A percentile compares a stretch with the other conserved stretches of the same genome.
phyloP scores from a whole-genome alignment of 768 basidiomycete genomes.

The Lactarius indigo region DNA sequence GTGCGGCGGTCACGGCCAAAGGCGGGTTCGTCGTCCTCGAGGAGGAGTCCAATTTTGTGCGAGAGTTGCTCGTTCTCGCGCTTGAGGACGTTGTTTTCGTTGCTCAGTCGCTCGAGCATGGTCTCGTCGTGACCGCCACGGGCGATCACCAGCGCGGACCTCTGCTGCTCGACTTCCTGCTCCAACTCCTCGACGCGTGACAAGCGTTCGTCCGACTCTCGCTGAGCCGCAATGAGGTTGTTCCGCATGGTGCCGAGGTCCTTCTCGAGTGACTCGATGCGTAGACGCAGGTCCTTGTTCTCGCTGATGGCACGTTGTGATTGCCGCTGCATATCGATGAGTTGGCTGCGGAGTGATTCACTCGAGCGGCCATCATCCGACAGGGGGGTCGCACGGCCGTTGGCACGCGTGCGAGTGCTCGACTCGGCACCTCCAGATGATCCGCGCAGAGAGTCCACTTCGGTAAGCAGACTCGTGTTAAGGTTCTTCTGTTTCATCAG shows the following conservation, averaged over 20 bases:
- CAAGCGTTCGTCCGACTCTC: constrained; percentile 75
- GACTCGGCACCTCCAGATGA: constrained; percentile 49
- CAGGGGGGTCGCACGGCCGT: constrained; percentile 76
- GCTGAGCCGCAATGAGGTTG: constrained; percentile 65
- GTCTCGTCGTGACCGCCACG: constrained; percentile 77
- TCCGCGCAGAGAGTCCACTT: constrained; percentile 70
- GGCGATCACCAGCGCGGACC: constrained; percentile 67
- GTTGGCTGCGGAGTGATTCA: constrained; percentile 63
- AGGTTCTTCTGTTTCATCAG: constrained; percentile 83
- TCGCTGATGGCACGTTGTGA: constrained; percentile 65
- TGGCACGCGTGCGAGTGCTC: constrained; percentile 49
- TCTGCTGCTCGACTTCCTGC: constrained; percentile 72
- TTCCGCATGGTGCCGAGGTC: constrained; percentile 71
- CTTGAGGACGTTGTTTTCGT: constrained; percentile 74
- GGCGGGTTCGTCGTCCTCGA: constrained; percentile 79
- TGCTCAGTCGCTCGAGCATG: constrained; percentile 73
- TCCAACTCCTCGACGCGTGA: constrained; percentile 76
- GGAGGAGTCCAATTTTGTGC: constrained; percentile 86
- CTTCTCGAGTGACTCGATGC: constrained; percentile 69
- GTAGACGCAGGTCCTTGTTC: constrained; percentile 71
- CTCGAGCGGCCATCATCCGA: constrained; percentile 57
- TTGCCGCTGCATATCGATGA: constrained; percentile 77
- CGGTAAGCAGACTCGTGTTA: constrained; percentile 77
- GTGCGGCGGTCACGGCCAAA: constrained; percentile 60
- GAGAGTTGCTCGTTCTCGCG: constrained; percentile 85